Conservation (phyloP, 441 rosid species). For the Adansonia rubrostipa region DNA sequence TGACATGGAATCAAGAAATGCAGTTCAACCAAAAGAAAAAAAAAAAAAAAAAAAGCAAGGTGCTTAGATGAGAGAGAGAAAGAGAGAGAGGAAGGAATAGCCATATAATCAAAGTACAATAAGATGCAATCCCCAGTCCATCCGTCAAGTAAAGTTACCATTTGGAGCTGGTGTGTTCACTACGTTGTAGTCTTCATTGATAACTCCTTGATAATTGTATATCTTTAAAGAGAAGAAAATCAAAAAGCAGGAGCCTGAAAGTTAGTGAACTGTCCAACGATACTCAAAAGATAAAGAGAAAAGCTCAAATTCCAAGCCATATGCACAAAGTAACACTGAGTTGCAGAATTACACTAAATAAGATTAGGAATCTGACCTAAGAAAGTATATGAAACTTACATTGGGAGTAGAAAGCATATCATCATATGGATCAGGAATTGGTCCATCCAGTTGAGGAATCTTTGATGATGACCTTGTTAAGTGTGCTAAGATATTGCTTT, state of each 20-base stretch:
- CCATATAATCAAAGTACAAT: not conserved
- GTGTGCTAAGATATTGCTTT: conserved; percentile 38
- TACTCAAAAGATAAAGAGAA: conserved; percentile 2
- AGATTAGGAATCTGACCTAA: not conserved
- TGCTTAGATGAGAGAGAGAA: not conserved
- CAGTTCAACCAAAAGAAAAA: not conserved
- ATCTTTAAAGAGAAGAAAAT: conserved; percentile 51
- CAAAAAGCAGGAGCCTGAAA: conserved; percentile 1
- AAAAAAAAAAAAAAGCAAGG: not conserved
- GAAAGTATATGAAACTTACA: conserved; percentile 47
- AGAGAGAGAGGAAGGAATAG: too few species aligned
- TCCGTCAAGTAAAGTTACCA: conserved; percentile 48
- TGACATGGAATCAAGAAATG: conserved; percentile 35
- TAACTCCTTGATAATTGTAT: conserved; percentile 87
- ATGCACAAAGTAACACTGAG: not conserved
- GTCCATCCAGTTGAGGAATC: conserved; percentile 93
- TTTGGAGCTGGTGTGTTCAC: conserved; percentile 90
- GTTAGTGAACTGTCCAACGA: conserved; percentile 8
- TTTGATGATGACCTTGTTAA: conserved; percentile 43
- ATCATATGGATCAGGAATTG: conserved; percentile 91
- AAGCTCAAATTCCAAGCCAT: not conserved
- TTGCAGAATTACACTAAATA: not conserved
- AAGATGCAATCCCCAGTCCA: conserved; percentile 2
- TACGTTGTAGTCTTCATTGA: conserved; percentile 80
- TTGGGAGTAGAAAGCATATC: conserved; percentile 92